Base-by-base conservation (phyloP, 441 rosid genomes). In the Croton laevigatus region DNA sequence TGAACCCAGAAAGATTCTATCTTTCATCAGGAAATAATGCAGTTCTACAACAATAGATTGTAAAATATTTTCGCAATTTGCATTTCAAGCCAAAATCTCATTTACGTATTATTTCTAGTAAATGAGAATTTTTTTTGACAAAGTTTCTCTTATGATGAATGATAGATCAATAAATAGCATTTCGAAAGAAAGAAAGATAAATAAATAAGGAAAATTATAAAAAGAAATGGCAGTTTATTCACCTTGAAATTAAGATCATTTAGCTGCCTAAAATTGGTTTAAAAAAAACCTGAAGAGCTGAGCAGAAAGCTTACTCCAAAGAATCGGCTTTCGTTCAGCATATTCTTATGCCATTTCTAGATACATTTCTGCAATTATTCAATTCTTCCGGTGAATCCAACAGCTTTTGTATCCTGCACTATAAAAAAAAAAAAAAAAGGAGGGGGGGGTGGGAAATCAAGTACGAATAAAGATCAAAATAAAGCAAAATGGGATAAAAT, bases 241-340 rank as follows among this genome's bases (percentile, higher is more conserved):
- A 46, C n/a, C 72, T 69, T 45, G 11, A 27, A 45, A 12, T 46
- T 38, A 5, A 17, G 48, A 42, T 36, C 32, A 19, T 34, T 48
- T 46, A 14, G 17, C 10, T 72, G 65, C 59, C 5, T n/a, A 57
- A 11, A 46, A 45, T 3, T 19, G 17, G 63, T 19, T 62, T 27
- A 38, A 17, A n/a, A 22, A 16, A 34, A 62, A 54, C 14, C 73
- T 42, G 66, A 62, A 37, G 13, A 37, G 64, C 48, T 37, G 59
- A 45, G 13, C 60, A 68, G 52, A 51, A 14, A 64, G 62, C 69
- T 63, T 71, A 48, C 8, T 54, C 57, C 20, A 12, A 63, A 55
- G 42, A 4, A 3, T 53, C 5, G 57, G 9, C 63, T 20, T 27
- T 11, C 1, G 7, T 51, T 51, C 40, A 27, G 58, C 66, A 14